Evolutionary conservation across 148 eudicot genomes (phyloP).

Genomic region (Oxyria digyna): DNA sequence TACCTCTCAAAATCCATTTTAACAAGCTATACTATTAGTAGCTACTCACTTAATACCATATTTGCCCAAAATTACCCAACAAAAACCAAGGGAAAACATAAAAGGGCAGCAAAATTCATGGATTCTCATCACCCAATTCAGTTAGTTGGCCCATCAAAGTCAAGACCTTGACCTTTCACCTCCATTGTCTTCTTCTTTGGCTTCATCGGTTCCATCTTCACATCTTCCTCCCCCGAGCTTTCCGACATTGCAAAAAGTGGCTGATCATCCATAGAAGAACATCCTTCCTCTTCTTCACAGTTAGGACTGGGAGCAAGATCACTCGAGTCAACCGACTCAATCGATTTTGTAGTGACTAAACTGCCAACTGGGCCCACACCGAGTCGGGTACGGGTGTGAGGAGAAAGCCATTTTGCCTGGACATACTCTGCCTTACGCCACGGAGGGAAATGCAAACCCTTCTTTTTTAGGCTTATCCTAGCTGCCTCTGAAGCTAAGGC

Average conservation of each 20-base stretch:
- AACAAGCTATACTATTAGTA: background rate
- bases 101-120: slow-evolving; percentile 3
- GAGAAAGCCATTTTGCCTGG: slow-evolving; percentile 76
- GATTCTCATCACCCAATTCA: background rate
- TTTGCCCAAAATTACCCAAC: slow-evolving; percentile 1
- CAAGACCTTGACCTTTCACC: background rate
- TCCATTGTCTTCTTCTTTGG: background rate
- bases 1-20: slow-evolving; percentile 4
- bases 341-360: background rate
- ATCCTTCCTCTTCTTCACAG: slow-evolving; percentile 9
- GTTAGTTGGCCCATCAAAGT: background rate
- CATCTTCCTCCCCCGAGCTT: slow-evolving; percentile 39
- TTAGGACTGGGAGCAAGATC: background rate
- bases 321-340: background rate
- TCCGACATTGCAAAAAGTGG: slow-evolving; percentile 32
- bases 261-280: slow-evolving; percentile 1
- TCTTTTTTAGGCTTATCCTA: slow-evolving; percentile 77
- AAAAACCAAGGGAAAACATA: background rate
- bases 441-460: slow-evolving; percentile 87
- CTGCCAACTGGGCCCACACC: slow-evolving; percentile 14
- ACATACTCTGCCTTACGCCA: slow-evolving; percentile 88
- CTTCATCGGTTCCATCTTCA: background rate
- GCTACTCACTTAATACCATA: background rate
- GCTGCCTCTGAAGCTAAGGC: slow-evolving; percentile 64
- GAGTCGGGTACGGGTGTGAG: slow-evolving; percentile 34